Base-by-base conservation (phyloP, 2,329 filamentous ascomycete genomes). In the Cylindrodendrum hubeiense region DNA sequence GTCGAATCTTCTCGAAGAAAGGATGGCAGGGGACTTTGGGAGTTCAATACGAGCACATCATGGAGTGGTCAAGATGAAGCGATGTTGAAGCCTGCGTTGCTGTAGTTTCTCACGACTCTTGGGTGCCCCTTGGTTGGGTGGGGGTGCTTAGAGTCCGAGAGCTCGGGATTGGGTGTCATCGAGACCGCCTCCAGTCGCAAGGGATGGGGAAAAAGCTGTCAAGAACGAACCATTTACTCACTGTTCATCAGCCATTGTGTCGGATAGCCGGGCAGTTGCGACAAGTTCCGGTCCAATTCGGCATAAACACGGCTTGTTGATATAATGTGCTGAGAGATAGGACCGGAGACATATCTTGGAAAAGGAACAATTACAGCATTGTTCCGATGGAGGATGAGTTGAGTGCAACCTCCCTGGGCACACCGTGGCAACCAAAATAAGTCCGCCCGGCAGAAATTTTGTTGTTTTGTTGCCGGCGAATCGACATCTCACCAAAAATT, bases 401-500 rank as follows among this genome's bases (percentile, higher is more conserved):
- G 70, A 66, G 61, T 69, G 70, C 46, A 67, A 71, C 68, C 63
- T 60, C 44, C 50, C 61, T 60, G 57, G 46, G 59, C 61, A 65
- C 65, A 67, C 59, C 54, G 64, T 72, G 67, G 68, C 67, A 66
- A 74, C n/a, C 60, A 53, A 65, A 62, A 43, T 60, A 39, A 61
- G 59, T 50, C 69, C 53, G 56, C 55, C 66, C 54, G 54, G 62
- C 24, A 61, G 56, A 60, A 66, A 60, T 57, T 52, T 54, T 68
- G 62, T 67, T 61, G 65, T 73, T 67, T 64, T 33, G 60, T 49
- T 55, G 41, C 56, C 57, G 69, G 55, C 63, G 63, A 71, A 72
- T 74, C 52, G 62, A 66, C 65, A 65, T 67, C 70, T 67, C 70
- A 74, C 44, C 69, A 73, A 73, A 73, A 69, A 68, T 61, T 37